Evolutionary conservation across 306 rosid species (phyloP), one percentile per base, ranked within the genome.

Genomic region (Begonia fuchsioides): DNA sequence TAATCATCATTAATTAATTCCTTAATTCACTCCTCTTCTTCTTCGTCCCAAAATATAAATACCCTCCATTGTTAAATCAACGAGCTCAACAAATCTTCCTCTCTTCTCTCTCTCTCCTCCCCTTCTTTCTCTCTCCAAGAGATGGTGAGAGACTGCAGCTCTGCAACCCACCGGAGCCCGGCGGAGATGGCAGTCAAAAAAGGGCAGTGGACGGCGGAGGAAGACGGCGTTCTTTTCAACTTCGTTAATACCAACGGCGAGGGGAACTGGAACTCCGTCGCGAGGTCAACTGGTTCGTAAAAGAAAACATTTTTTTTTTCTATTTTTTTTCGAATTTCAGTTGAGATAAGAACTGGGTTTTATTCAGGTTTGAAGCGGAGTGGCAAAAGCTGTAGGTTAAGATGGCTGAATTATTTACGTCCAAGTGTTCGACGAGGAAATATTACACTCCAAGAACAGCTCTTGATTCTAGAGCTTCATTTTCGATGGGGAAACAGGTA

Each of bases 401-500:
- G 88, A 63, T 83, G 94, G 94, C 32, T 79, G 47, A 83, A 83
- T 56, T 83, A 83, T 55, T 67, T 76, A 60, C 85, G 80, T 11
- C 94, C 94, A 0, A 68, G 69, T 53, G 77, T 83, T 44, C 58
- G 77, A 38, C 94, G 78, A 9, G 94, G 85, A 19, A 79, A 76
- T 50, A 67, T 79, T 55, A 76, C 69, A 17, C 85, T 79, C 39
- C 76, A 79, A 47, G 94, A 83, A 55, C 88, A 83, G 45, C 76
- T 83, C 41, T 38, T 71, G 57, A 83, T 83, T 67, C 88, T 83
- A 32, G 63, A 83, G 5, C 88, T 79, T 38, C 82, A 83, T 65
- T 76, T 68, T 2, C 78, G 68, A 0, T 83, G 88, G 94, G 94
- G 85, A 43, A 83, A 79, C 39, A 67, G 94, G 88, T 83, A 69